These are phyloP conservation scores for Mortierella sp. DNA, from an alignment of 371 early-diverging fungal species.

Conservation along the genomic window DNA sequence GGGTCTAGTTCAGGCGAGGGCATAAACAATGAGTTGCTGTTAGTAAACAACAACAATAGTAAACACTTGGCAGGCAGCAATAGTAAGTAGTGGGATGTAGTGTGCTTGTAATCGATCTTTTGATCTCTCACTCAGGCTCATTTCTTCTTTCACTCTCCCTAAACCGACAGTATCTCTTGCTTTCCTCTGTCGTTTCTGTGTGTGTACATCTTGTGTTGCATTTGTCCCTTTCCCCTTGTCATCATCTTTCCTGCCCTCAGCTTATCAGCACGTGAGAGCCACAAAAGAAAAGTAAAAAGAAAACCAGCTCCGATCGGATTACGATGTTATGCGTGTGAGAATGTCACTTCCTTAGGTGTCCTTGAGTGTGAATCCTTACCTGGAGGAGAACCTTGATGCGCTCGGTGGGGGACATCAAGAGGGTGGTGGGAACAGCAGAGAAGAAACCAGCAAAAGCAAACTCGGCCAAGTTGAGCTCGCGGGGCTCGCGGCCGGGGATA, in stretches of 20 bases:
- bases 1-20: conserved; percentile 29
- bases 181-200: too few relatives aligned
- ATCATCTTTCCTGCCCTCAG: background rate
- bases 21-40: background rate
- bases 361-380: conserved; percentile 62
- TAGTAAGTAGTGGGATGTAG: background rate
- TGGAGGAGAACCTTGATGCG: conserved; percentile 97
- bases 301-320: conserved; percentile 13
- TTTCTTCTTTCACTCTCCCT: background rate
- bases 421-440: conserved; percentile 95
- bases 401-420: conserved; percentile 95
- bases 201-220: background rate
- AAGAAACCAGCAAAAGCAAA: conserved; percentile 95
- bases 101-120: conserved; percentile 1
- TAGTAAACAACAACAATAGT: background rate
- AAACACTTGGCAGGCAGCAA: background rate
- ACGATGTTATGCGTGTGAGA: background rate
- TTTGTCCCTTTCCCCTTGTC: background rate
- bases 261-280: conserved; percentile 18
- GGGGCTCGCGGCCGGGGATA: conserved; percentile 71
- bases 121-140: background rate
- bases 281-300: conserved; percentile 7
- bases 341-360: background rate
- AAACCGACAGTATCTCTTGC: background rate
- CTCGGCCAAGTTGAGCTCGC: conserved; percentile 82